Evolutionary conservation across 768 basidiomycete species (phyloP).

Genomic region (Trametes gibbosa): DNA sequence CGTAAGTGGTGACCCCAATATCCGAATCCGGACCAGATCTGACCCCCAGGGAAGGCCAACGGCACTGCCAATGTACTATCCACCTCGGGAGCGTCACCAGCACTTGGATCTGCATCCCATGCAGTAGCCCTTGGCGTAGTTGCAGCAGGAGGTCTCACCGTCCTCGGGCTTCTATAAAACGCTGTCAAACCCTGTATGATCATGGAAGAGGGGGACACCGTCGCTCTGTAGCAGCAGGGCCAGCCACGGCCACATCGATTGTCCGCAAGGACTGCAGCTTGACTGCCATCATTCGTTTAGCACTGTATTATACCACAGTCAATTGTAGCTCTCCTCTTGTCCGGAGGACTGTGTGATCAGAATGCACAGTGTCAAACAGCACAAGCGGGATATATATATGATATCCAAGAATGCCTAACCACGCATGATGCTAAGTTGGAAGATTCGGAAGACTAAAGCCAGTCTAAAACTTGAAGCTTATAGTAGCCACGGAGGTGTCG

Average conservation of each 20-base stretch:
- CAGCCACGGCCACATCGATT: neutral
- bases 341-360: too few species aligned
- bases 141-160: neutral
- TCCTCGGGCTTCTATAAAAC: conserved; percentile 6
- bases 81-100: neutral
- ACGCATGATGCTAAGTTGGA: too few species aligned
- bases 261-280: conserved; percentile 11
- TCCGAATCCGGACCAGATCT: neutral
- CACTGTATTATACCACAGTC: neutral
- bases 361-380: too few species aligned
- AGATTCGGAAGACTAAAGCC: too few species aligned
- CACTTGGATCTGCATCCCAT: neutral
- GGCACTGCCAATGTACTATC: neutral
- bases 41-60: neutral
- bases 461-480: too few species aligned
- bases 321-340: too few species aligned
- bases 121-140: neutral
- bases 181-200: too few species aligned
- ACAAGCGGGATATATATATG: too few species aligned
- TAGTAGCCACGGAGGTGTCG: neutral
- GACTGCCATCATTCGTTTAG: conserved; percentile 13
- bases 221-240: neutral
- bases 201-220: neutral
- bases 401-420: too few species aligned
- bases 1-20: neutral